Evolutionary conservation across 495 filamentous ascomycete species (phyloP).

Genomic region (Podospora bellae-mahoneyi): DNA sequence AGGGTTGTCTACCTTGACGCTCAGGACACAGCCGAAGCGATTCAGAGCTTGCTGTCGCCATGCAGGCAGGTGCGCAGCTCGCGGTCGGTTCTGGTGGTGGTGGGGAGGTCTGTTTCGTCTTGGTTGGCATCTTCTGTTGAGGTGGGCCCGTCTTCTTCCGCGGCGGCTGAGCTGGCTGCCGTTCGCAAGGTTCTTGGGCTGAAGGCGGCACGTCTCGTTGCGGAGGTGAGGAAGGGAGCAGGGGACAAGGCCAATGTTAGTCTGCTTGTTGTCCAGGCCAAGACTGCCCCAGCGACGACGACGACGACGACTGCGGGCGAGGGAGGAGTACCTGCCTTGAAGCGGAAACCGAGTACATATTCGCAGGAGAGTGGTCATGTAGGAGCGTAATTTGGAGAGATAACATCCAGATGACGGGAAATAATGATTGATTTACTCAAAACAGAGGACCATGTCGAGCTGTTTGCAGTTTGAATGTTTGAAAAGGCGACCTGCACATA

Average conservation of each 20-base stretch:
- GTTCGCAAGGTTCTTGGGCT: conserved; percentile 59
- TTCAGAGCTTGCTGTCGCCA: not conserved
- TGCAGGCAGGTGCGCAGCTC: not conserved
- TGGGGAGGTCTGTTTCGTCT: conserved; percentile 4
- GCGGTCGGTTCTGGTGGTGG: conserved; percentile 8
- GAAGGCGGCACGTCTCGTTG: conserved; percentile 59
- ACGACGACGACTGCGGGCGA: not conserved
- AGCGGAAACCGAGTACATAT: not conserved
- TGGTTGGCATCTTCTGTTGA: not conserved
- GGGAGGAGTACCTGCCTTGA: not conserved
- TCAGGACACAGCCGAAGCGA: not conserved
- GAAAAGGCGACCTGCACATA: no score
- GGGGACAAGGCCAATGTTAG: conserved; percentile 51
- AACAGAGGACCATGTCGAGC: no score
- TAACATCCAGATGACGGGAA: not conserved
- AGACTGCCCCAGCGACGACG: conserved; percentile 10
- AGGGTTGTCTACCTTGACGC: not conserved
- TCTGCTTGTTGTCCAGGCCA: conserved; percentile 69
- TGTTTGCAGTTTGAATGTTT: no score
- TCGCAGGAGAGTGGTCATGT: not conserved
- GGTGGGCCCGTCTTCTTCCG: no score
- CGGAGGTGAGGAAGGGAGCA: conserved; percentile 37
- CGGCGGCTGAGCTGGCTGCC: conserved; percentile 26
- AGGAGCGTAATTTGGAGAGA: no score
- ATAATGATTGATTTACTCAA: no score